A percentile compares a stretch with the other conserved stretches of the same genome.
These are phyloP conservation scores for Phytophthora melonis DNA, from an alignment of 352 stramenopile species.

Conservation along the genomic window DNA sequence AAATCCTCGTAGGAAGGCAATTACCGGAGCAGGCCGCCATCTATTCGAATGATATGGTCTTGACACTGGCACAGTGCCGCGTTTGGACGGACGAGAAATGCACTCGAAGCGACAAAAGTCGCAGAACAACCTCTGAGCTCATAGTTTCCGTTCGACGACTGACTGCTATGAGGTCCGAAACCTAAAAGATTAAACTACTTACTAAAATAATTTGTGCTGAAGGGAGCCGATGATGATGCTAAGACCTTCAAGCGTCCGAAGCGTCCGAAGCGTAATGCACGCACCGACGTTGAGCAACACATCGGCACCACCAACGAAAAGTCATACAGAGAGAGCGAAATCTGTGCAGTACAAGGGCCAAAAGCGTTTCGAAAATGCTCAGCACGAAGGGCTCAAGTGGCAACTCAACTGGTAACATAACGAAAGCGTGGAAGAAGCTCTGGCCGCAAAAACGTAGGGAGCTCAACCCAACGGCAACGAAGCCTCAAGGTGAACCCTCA, in stretches of 20 bases:
- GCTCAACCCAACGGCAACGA: not conserved
- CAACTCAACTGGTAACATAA: not conserved
- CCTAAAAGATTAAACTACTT: no score
- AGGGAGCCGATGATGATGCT: not conserved
- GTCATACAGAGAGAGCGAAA: not conserved
- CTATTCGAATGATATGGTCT: no score
- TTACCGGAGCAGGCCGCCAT: no score
- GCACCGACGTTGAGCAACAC: not conserved
- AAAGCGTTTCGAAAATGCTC: slow-evolving; percentile 2
- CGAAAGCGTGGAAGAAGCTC: not conserved
- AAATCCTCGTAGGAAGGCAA: no score
- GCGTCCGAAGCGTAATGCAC: not conserved
- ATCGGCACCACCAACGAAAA: not conserved
- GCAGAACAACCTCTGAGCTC: no score
- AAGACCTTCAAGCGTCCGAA: not conserved
- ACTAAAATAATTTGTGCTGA: no score
- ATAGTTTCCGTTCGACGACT: no score
- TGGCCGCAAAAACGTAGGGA: not conserved
- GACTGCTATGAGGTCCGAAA: no score
- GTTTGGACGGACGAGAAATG: no score
- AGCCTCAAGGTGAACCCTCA: not conserved
- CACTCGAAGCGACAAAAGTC: no score
- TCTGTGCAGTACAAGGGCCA: not conserved
- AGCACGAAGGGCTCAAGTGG: slow-evolving; percentile 1
- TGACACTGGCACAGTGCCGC: no score